A percentile compares a stretch with the other conserved stretches of the same genome.
Evolutionary conservation across 2,329 filamentous ascomycete genomes (phyloP).

Genomic region (Aspergillus texensis): DNA sequence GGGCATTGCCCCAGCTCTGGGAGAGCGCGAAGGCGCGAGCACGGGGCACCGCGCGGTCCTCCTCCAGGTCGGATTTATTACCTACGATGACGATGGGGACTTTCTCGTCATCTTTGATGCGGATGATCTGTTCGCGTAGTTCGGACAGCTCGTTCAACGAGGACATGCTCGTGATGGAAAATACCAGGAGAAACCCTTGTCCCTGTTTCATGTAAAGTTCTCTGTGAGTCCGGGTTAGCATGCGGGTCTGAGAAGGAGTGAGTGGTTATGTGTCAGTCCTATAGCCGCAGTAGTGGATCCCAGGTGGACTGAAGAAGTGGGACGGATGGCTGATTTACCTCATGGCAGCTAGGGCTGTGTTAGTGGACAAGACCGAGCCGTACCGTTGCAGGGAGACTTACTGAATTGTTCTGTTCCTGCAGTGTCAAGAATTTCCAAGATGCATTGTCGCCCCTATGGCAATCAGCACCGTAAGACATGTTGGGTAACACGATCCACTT

Average conservation of each 20-base stretch:
- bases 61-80: constrained; percentile 88
- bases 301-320: background rate
- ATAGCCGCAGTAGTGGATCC: background rate
- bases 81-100: constrained; percentile 88
- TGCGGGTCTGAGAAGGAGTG: background rate
- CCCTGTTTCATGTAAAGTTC: constrained; percentile 93
- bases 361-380: constrained; percentile 15
- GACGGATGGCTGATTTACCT: constrained; percentile 46
- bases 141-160: constrained; percentile 81
- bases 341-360: constrained; percentile 53
- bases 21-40: constrained; percentile 80
- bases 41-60: constrained; percentile 76
- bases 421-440: constrained; percentile 89
- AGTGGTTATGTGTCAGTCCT: background rate
- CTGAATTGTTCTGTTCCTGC: constrained; percentile 92
- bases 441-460: constrained; percentile 76
- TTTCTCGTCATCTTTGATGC: constrained; percentile 85
- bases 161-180: constrained; percentile 83
- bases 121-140: constrained; percentile 84
- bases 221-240: constrained; percentile 43
- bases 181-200: constrained; percentile 88
- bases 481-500: constrained; percentile 46
- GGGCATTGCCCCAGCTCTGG: constrained; percentile 82
- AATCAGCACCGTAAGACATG: constrained; percentile 33
- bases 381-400: constrained; percentile 51